Evolutionary conservation across 2,329 filamentous ascomycete genomes (phyloP).

Genomic region (Thermothelomyces thermophilus): DNA sequence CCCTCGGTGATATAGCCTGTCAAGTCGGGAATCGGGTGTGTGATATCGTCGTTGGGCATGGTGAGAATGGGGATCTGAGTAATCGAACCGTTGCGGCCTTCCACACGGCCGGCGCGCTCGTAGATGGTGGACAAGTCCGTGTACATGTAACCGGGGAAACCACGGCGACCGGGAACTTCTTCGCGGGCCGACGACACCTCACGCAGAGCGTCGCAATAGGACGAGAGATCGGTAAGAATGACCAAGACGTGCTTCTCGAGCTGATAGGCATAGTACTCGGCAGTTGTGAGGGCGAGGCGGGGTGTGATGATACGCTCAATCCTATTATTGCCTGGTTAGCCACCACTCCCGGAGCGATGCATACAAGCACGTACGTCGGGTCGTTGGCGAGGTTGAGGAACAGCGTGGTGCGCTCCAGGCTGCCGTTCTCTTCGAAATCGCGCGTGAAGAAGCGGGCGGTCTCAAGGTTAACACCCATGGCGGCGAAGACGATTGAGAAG

Average conservation of each 20-base stretch:
- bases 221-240: conserved; percentile 94
- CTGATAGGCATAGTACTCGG: conserved; percentile 99
- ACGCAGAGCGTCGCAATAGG: conserved; percentile 97
- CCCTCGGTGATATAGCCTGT: conserved; percentile 99
- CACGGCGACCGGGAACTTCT: conserved; percentile 97
- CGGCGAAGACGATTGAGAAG: conserved; percentile 98
- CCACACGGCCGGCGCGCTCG: conserved; percentile 95
- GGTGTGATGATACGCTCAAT: conserved; percentile 99
- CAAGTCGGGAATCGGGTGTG: conserved; percentile 96
- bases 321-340: conserved; percentile 48
- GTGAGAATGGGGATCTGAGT: conserved; percentile 98
- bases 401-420: conserved; percentile 91
- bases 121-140: conserved; percentile 99
- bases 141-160: conserved; percentile 99
- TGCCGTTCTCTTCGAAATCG: conserved; percentile 98
- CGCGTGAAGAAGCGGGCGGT: conserved; percentile 97
- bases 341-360: not conserved
- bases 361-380: conserved; percentile 65
- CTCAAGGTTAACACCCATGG: conserved; percentile 99
- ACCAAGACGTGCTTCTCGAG: conserved; percentile 99
- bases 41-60: conserved; percentile 99
- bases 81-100: conserved; percentile 95
- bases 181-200: conserved; percentile 97
- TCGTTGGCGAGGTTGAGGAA: conserved; percentile 99
- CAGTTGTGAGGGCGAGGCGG: conserved; percentile 93